Evolutionary conservation across 305 asterid species (phyloP), one percentile per base, ranked within the genome.

Genomic region (Withania somnifera): DNA sequence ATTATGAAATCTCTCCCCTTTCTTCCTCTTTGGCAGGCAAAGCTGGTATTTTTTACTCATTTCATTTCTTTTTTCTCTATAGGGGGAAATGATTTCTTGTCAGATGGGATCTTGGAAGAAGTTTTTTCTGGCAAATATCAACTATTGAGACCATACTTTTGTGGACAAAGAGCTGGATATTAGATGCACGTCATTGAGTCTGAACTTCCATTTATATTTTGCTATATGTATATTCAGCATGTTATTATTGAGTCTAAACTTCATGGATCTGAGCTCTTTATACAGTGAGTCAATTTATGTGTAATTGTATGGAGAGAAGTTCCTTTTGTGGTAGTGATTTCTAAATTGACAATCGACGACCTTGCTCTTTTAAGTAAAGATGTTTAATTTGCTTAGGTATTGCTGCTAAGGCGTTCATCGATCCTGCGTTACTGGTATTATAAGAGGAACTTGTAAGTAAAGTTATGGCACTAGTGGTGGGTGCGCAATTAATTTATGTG

Each of bases 1-100:
- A n/a, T 2, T 30, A 50, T 28, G 42, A 28, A 15, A 26, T 28
- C 6, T 47, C 79, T 73, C 40, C 32, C 42, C 45, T 15, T 66
- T 19, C 8, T 8, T 8, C 50, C 14, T 4, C 50, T 2, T 5
- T 75, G 61, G 26, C 8, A 57, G 40, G 56, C 11, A 28, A 50
- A 42, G 2, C 20, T 26, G 53, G 54, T 28, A 15, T n/a, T 84
- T n/a, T 84, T 10, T 66, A 20, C 80, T 52, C 47, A 76, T 57
- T 61, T 84, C 78, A 24, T 40, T 22, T 58, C 15, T 26, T 2
- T 36, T 66, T 71, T 57, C 17, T 67, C 57, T 57, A 11, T 81
- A 87, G 89, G 81, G 89, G 86, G 58, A 87, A 87, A 80, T 87
- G 86, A 85, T 77, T 50, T 75, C 60, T 1, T 50, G 80, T 75